Conservation (phyloP, 345 rosid species). For the Crucihimalaya himalaica region DNA sequence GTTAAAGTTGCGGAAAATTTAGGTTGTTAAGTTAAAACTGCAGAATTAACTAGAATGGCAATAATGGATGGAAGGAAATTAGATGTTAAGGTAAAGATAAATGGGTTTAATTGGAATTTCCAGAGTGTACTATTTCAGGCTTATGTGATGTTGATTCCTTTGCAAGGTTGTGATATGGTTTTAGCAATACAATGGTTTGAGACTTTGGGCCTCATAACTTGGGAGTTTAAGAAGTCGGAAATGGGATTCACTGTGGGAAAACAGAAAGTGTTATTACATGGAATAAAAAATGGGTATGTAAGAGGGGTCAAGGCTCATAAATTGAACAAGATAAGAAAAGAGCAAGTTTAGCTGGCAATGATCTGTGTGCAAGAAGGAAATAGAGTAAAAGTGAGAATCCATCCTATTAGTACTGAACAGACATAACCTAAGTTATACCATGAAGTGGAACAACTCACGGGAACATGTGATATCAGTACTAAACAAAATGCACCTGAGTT, state of each 20-base stretch:
- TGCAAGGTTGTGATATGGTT: not conserved
- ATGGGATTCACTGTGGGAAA: not conserved
- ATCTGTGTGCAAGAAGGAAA: fast-evolving
- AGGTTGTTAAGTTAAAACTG: fast-evolving
- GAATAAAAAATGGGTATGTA: not conserved
- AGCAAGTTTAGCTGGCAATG: not conserved
- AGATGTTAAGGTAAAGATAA: not conserved
- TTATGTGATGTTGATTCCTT: not conserved
- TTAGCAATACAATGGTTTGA: not conserved
- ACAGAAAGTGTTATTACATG: not conserved
- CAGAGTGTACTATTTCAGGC: not conserved
- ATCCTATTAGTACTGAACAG: no score
- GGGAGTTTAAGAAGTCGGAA: not conserved
- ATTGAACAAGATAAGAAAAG: fast-evolving
- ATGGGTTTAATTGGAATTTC: not conserved
- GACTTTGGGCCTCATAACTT: not conserved
- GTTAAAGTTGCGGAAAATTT: fast-evolving
- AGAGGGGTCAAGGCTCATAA: not conserved
- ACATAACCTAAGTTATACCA: no score
- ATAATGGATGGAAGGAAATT: not conserved
- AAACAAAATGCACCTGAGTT: no score
- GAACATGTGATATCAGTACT: no score
- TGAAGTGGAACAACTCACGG: no score
- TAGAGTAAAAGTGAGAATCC: fast-evolving
- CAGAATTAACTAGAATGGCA: not conserved